Conservation (phyloP, 345 rosid species). For the Citrus unshiu region DNA sequence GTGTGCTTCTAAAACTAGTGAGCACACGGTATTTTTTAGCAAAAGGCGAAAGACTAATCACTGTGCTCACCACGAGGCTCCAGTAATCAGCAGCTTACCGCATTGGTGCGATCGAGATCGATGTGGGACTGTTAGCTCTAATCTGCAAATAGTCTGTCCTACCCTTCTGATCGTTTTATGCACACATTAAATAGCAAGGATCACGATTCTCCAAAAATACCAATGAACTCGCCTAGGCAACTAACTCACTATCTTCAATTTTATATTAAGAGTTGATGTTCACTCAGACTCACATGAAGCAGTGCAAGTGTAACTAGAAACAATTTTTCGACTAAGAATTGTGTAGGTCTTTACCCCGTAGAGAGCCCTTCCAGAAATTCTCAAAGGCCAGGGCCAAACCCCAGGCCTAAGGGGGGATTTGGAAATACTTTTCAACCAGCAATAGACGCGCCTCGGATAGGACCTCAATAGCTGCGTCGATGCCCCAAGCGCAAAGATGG, state of each 20-base stretch:
- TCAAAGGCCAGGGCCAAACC: not conserved
- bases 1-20: not conserved
- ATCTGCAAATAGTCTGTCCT: no score
- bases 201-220: no score
- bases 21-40: conserved; percentile 53
- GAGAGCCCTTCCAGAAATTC: not conserved
- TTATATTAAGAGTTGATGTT: accelerated
- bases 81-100: no score
- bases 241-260: no score
- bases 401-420: not conserved
- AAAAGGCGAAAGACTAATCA: conserved; percentile 59
- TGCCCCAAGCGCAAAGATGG: not conserved
- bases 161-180: no score
- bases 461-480: not conserved
- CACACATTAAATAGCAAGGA: no score
- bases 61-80: no score
- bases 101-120: no score
- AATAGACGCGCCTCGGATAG: not conserved
- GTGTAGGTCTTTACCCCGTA: not conserved
- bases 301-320: accelerated
- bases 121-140: no score
- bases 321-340: not conserved
- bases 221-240: no score
- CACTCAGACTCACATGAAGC: no score
- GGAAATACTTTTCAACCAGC: not conserved